These are phyloP conservation scores for Chromera velia DNA, from an alignment of 73 alveolate genomes.

Conservation along the genomic window DNA sequence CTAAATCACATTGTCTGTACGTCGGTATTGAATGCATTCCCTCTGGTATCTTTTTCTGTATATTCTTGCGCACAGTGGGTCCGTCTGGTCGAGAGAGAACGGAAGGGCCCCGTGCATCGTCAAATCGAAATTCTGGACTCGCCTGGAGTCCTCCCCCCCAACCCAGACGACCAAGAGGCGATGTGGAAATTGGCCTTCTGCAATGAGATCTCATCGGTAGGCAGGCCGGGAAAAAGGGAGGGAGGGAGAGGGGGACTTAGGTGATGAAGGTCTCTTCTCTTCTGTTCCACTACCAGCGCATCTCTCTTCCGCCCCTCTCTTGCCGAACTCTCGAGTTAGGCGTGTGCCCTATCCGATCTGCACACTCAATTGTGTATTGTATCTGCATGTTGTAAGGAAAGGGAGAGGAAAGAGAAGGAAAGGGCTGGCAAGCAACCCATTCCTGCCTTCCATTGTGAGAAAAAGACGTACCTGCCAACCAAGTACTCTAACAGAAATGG, in stretches of 20 bases:
- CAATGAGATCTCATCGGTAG: not conserved
- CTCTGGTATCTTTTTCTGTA: too few species aligned
- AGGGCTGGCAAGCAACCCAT: too few species aligned
- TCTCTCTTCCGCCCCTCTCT: too few species aligned
- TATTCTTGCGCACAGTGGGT: not conserved
- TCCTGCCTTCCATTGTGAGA: too few species aligned
- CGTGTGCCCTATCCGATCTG: too few species aligned
- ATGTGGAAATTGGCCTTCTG: not conserved
- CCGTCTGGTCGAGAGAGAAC: not conserved
- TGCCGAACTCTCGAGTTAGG: too few species aligned
- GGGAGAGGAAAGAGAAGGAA: too few species aligned
- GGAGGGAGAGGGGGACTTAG: not conserved
- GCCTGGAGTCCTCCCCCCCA: not conserved
- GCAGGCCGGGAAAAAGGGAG: not conserved
- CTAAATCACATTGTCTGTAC: too few species aligned
- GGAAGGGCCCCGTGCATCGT: not conserved
- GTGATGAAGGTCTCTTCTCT: not conserved
- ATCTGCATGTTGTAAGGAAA: not conserved
- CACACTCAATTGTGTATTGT: not conserved
- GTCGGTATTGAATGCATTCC: too few species aligned
- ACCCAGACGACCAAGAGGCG: not conserved
- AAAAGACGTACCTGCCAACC: too few species aligned
- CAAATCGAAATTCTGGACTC: not conserved
- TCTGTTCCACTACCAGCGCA: not conserved
- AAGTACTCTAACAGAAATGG: too few species aligned